Evolutionary conservation across 305 asterid species (phyloP).

Genomic region (Plantago lanceolata): DNA sequence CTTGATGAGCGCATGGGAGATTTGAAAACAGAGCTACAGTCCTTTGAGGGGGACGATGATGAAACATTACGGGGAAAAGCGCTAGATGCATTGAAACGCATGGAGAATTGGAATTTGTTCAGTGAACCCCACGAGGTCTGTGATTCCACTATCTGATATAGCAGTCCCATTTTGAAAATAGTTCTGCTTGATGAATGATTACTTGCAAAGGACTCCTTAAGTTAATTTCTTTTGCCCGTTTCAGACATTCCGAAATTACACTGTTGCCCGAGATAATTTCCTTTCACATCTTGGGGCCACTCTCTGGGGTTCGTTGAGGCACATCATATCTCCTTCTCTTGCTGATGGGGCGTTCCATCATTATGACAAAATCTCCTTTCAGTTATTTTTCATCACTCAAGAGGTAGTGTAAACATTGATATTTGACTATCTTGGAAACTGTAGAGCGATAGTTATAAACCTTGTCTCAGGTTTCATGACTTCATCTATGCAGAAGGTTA

Average conservation of each 20-base stretch:
- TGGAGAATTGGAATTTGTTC: constrained; percentile 98
- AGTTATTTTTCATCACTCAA: constrained; percentile 82
- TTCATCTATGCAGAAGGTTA: constrained; percentile 55
- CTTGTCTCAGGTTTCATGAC: constrained; percentile 20
- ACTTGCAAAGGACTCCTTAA: constrained; percentile 13
- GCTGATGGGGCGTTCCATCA: constrained; percentile 99
- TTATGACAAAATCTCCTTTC: constrained; percentile 88
- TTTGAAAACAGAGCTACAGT: constrained; percentile 78
- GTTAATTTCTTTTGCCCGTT: constrained; percentile 23
- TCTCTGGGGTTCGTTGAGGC: constrained; percentile 95
- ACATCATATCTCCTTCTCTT: constrained; percentile 87
- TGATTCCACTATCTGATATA: constrained; percentile 19
- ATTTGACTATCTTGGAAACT: constrained; percentile 17
- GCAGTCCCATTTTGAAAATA: constrained; percentile 10
- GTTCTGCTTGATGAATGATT: constrained; percentile 13
- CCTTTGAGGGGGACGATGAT: constrained; percentile 80
- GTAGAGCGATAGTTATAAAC: constrained; percentile 8
- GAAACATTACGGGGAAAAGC: constrained; percentile 77
- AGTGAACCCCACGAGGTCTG: constrained; percentile 70
- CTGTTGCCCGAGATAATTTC: constrained; percentile 94
- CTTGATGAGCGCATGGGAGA: constrained; percentile 97
- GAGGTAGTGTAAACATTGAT: constrained; percentile 53
- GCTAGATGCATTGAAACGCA: constrained; percentile 82
- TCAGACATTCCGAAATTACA: constrained; percentile 84
- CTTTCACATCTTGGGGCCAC: constrained; percentile 97